A percentile compares a stretch with the other conserved stretches of the same genome.
phyloP scores from a whole-genome alignment of 345 rosid genomes.

The Microcos paniculata region DNA sequence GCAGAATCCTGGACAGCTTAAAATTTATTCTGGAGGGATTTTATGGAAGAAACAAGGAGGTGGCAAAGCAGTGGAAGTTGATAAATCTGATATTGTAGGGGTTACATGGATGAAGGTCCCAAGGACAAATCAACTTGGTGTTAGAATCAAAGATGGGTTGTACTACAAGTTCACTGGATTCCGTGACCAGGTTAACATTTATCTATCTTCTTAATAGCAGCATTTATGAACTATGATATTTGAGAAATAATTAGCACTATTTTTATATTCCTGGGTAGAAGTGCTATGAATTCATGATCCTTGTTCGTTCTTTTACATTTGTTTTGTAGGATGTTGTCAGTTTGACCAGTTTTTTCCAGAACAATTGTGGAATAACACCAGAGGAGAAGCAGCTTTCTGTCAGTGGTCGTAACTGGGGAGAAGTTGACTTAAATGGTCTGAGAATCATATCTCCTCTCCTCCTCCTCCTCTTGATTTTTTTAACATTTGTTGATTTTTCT shows the following conservation, averaged over 20 bases:
- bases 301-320: neutral
- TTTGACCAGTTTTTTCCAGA: slow-evolving; percentile 76
- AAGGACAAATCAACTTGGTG: slow-evolving; percentile 76
- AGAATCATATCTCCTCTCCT: neutral
- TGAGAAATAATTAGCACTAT: neutral
- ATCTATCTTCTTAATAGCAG: neutral
- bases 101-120: slow-evolving; percentile 93
- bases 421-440: slow-evolving; percentile 87
- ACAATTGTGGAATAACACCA: slow-evolving; percentile 60
- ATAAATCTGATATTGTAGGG: slow-evolving; percentile 67
- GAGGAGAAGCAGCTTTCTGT: slow-evolving; percentile 91
- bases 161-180: slow-evolving; percentile 87
- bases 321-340: slow-evolving; percentile 66
- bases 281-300: neutral
- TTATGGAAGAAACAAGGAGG: slow-evolving; percentile 98
- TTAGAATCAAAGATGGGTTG: slow-evolving; percentile 74
- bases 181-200: slow-evolving; percentile 69
- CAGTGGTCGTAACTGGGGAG: slow-evolving; percentile 97
- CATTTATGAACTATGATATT: neutral
- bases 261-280: neutral
- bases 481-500: neutral
- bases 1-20: slow-evolving; percentile 89
- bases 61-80: slow-evolving; percentile 94
- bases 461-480: neutral
- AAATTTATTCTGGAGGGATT: slow-evolving; percentile 71